Percentiles rank a stretch among this genome's conserved stretches.
phyloP scores from a whole-genome alignment of 306 rosid species.

The Prunus mongolica region DNA sequence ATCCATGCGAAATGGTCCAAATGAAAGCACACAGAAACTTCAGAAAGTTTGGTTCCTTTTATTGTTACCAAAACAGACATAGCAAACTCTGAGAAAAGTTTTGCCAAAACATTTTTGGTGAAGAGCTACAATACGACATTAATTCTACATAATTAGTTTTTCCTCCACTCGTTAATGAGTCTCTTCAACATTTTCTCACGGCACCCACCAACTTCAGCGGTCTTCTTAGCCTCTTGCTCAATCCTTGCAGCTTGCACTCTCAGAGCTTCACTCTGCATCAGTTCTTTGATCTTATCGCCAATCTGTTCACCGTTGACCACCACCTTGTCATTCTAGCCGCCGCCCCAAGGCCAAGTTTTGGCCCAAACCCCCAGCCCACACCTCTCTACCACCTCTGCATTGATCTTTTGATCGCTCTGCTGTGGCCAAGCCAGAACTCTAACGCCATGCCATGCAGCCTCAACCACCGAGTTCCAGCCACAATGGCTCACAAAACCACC shows the following conservation, averaged over 20 bases:
- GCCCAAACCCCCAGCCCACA: slow-evolving; percentile 54
- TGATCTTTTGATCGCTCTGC: slow-evolving; percentile 51
- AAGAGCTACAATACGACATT: too few relatives aligned
- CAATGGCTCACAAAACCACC: slow-evolving; percentile 57
- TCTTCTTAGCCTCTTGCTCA: slow-evolving; percentile 33
- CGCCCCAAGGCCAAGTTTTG: slow-evolving; percentile 52
- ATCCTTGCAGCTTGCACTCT: slow-evolving; percentile 20
- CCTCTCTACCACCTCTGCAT: slow-evolving; percentile 41
- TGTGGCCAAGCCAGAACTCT: slow-evolving; percentile 54
- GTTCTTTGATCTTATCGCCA: slow-evolving; percentile 42
- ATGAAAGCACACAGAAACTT: neutral
- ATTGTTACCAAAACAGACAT: neutral
- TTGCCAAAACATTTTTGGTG: too few relatives aligned
- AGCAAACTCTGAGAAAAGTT: neutral
- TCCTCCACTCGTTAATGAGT: slow-evolving; percentile 28
- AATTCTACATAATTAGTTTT: neutral
- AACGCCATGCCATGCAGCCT: slow-evolving; percentile 51
- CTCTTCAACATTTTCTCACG: slow-evolving; percentile 14
- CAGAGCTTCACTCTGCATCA: slow-evolving; percentile 39
- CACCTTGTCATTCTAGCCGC: neutral
- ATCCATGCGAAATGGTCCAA: neutral
- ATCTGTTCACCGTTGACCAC: slow-evolving; percentile 54
- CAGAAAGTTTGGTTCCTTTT: neutral
- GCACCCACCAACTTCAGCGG: slow-evolving; percentile 31
- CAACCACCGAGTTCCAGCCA: slow-evolving; percentile 54